Base-by-base conservation (phyloP, 2,329 filamentous ascomycete species). In the Sclerotinia glacialis region DNA sequence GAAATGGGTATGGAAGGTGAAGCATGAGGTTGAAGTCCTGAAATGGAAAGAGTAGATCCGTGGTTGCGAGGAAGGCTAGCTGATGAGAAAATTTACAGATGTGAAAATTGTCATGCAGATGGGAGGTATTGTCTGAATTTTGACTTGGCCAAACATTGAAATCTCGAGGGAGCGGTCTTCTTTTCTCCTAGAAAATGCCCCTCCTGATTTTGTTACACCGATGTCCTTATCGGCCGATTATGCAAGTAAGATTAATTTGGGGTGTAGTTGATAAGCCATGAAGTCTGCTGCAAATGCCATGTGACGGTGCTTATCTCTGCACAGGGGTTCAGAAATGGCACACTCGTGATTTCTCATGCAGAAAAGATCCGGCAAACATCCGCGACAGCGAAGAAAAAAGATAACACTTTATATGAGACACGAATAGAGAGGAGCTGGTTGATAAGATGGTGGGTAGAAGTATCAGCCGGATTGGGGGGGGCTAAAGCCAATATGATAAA, bases 281-380 rank as follows among this genome's bases (percentile, higher is more conserved):
- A 23, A 21, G 63, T 65, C 63, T 47, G 63, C 54, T 65, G 63
- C 31, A 28, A 52, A 65, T n/a, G 54, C 46, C 63, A 65, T 65
- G 63, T 65, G 63, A 65, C 60, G 63, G 31, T 65, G 42, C 63
- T 65, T 65, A 65, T 65, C 63, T 65, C 50, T 60, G 8, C 21
- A 12, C 63, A 65, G 21, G 61, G 63, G 47, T 65, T 28, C 34
- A 53, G 37, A 53, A 50, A 42, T 44, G 34, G 12, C 46, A 65
- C 61, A 64, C 61, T 59, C 55, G 34, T 49, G 31, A 59, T 56
- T 58, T 26, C 18, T 46, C 61, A 65, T 52, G 42, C 54, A 47
- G 53, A 23, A 44, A 55, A 44, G 16, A 58, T n/a, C 40, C 53
- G 47, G 42, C 26, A 37, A 40, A 58, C 28, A 47, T 50, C n/a